Base-by-base conservation (phyloP, 2,329 filamentous ascomycete genomes). In the Ceratocystiopsis minuta region DNA sequence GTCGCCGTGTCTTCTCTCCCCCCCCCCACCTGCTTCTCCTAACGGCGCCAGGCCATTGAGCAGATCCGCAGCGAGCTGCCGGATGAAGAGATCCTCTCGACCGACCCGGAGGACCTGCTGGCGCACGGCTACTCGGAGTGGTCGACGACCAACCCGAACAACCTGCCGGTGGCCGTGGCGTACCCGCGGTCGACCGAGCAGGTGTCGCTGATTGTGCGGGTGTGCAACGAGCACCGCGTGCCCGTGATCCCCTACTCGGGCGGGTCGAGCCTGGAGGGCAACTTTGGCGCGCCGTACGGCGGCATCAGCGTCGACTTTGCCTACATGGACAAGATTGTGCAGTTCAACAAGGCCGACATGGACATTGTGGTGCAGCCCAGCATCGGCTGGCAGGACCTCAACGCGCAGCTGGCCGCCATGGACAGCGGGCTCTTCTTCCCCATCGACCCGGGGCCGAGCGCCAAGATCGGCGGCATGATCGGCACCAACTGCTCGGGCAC, bases 311-410 rank as follows among this genome's bases (percentile, higher is more conserved):
- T 95, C 40, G 87, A 95, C 54, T 95, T 95, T 56, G 73, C 75
- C 1, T 75, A 74, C 53, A 95, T 95, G 87, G 80, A 93, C 56
- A 66, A 77, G 52, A 80, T 94, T 20, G 51, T 95, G 28, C 67
- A 77, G 42, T 67, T 94, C 43, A 80, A 93, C 56, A 78, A 81
- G 50, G 79, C 83, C 4, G 87, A 94, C 56, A 85, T 94, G 81
- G 87, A 95, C 52, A 69, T 94, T 39, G 82, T 93, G 5, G 85
- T 95, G 3, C 87, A 95, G 57, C 87, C 87, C 3, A 82, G 81
- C 7, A 78, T 95, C 11, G 79, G 80, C n/a, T 95, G 86, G 86
- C 86, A 92, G 70, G 75, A 81, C 41, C 62, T 95, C 44, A 95
- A 95, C 52, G 75, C 80, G 49, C 62, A 73, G 51, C 56, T 78